Percentiles rank a stretch among this genome's conserved stretches.
Evolutionary conservation across 2,329 filamentous ascomycete genomes (phyloP).

Genomic region (Colletotrichum sp.): DNA sequence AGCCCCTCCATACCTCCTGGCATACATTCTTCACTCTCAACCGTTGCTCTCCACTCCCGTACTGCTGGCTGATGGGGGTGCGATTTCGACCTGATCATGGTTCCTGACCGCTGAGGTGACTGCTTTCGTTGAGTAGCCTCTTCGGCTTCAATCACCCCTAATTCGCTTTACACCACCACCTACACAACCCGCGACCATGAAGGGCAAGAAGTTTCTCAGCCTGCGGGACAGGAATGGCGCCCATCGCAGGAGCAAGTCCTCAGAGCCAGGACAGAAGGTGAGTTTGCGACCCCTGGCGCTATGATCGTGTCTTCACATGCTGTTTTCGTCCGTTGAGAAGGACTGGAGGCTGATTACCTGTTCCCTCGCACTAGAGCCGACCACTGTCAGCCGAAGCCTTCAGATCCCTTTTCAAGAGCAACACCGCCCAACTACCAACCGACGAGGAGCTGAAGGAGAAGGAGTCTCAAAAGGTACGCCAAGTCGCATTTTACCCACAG

Average conservation of each 20-base stretch:
- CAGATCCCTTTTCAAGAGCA: constrained; percentile 68
- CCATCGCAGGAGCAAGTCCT: constrained; percentile 61
- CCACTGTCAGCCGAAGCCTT: constrained; percentile 63
- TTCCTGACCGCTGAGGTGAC: constrained; percentile 11
- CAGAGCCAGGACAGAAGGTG: constrained; percentile 60
- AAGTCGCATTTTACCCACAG: constrained; percentile 22
- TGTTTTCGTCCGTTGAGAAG: background rate
- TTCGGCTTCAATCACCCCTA: background rate
- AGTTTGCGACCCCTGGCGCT: constrained; percentile 16
- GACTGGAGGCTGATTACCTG: background rate
- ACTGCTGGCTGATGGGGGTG: constrained; percentile 18
- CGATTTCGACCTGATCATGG: constrained; percentile 12
- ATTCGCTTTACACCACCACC: background rate
- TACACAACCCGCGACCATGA: constrained; percentile 46
- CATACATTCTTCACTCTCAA: constrained; percentile 12
- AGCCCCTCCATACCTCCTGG: constrained; percentile 18
- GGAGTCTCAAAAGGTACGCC: constrained; percentile 41
- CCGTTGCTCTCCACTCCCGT: constrained; percentile 14
- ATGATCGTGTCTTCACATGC: constrained; percentile 3
- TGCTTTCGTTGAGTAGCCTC: constrained; percentile 9
- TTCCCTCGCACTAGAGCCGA: constrained; percentile 43
- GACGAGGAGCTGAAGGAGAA: constrained; percentile 60
- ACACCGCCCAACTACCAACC: constrained; percentile 62
- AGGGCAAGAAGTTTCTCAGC: constrained; percentile 71
- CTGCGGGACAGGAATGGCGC: constrained; percentile 68